Evolutionary conservation across 2,329 filamentous ascomycete species (phyloP).

Genomic region (Hypomyces perniciosus): DNA sequence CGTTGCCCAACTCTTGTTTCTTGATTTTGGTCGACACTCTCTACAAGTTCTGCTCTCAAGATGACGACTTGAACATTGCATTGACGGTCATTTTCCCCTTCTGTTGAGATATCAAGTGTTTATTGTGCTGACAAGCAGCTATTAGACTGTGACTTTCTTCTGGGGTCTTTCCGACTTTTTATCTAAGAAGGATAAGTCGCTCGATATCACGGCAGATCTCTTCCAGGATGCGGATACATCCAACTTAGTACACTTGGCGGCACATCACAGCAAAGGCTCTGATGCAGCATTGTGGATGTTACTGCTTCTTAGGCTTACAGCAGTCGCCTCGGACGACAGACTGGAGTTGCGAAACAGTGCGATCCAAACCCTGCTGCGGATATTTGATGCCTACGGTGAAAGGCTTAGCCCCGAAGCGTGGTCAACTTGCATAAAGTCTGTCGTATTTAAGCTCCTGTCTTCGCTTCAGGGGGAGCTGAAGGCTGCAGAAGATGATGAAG

Average conservation of each 20-base stretch:
- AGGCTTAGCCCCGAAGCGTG: slow-evolving; percentile 72
- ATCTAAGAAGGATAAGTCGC: slow-evolving; percentile 51
- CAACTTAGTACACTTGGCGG: slow-evolving; percentile 54
- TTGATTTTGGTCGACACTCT: slow-evolving; percentile 78
- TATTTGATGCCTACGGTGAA: slow-evolving; percentile 87
- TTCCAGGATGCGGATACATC: slow-evolving; percentile 43
- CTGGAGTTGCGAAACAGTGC: slow-evolving; percentile 79
- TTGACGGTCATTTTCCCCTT: slow-evolving; percentile 59
- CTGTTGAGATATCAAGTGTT: neutral
- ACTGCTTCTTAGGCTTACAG: slow-evolving; percentile 63
- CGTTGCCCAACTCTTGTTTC: slow-evolving; percentile 65
- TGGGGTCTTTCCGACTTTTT: slow-evolving; percentile 93
- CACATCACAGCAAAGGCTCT: slow-evolving; percentile 53
- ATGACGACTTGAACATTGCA: slow-evolving; percentile 90
- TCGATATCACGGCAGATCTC: slow-evolving; percentile 53
- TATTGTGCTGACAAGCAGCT: neutral
- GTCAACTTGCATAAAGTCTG: slow-evolving; percentile 73
- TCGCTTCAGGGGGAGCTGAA: slow-evolving; percentile 57
- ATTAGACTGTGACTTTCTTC: slow-evolving; percentile 82
- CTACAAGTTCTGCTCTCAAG: slow-evolving; percentile 81
- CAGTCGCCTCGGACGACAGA: slow-evolving; percentile 64
- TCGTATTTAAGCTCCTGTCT: slow-evolving; percentile 72
- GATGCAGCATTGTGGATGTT: slow-evolving; percentile 74
- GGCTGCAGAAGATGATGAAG: slow-evolving; percentile 30
- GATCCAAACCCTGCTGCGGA: slow-evolving; percentile 83